Percentiles rank a stretch among this genome's conserved stretches.
These are phyloP conservation scores for Magnolia kwangsiensis DNA, from an alignment of 164 flowering plant species.

Conservation along the genomic window DNA sequence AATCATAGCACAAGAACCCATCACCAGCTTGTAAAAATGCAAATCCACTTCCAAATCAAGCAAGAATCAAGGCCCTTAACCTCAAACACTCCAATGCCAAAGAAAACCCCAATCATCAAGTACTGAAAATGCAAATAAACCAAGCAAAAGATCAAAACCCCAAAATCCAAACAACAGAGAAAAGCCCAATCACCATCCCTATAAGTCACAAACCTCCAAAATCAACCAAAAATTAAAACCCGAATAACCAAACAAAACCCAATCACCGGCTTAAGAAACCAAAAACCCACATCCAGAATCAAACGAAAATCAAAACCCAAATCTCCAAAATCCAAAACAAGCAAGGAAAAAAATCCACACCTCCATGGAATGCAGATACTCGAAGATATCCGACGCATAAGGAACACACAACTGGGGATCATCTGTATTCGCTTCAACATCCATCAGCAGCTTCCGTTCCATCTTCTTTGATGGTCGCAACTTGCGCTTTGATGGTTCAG, in stretches of 20 bases:
- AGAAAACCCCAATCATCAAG: background rate
- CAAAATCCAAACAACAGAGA: background rate
- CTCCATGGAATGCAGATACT: slow-evolving; percentile 55
- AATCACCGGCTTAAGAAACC: background rate
- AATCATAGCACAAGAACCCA: background rate
- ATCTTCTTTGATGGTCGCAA: slow-evolving; percentile 12
- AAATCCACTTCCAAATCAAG: background rate
- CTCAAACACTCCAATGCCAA: background rate
- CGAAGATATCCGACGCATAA: slow-evolving; percentile 36
- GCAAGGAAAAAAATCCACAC: slow-evolving; percentile 17
- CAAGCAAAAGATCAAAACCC: background rate
- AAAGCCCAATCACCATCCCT: background rate
- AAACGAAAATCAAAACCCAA: slow-evolving; percentile 3
- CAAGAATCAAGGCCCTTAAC: background rate
- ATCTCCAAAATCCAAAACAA: background rate
- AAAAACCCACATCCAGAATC: slow-evolving; percentile 2
- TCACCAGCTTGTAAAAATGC: background rate
- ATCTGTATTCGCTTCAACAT: slow-evolving; percentile 8
- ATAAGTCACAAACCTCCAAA: too few relatives aligned
- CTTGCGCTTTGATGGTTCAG: slow-evolving; percentile 2
- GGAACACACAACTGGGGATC: slow-evolving; percentile 28
- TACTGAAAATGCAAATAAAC: background rate
- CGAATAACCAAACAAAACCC: background rate
- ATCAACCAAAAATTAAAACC: too few relatives aligned
- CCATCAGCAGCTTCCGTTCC: background rate